Conservation (phyloP, 108 stramenopile species). For the Nannochloropsis salina region DNA sequence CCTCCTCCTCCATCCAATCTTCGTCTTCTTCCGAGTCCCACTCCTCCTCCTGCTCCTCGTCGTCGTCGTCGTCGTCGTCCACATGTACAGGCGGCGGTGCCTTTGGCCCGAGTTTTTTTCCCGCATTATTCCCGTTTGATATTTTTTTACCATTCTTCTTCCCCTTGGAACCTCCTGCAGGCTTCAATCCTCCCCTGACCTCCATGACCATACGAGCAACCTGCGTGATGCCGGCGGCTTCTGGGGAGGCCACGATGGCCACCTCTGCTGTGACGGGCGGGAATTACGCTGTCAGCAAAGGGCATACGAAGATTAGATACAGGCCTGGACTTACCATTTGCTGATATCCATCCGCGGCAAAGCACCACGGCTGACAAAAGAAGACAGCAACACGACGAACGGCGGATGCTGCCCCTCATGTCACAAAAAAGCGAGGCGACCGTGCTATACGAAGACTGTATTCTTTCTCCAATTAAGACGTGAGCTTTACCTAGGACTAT, state of each 20-base stretch:
- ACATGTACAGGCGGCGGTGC: background rate
- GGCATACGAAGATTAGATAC: background rate
- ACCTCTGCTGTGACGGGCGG: background rate
- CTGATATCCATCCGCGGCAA: background rate
- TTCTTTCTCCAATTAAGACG: no score
- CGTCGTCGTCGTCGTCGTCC: conserved; percentile 2
- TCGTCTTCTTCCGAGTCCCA: conserved; percentile 13
- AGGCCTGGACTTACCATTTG: background rate
- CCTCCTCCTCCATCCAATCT: conserved; percentile 13
- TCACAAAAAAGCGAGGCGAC: no score
- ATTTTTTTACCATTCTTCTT: no score
- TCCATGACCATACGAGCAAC: background rate
- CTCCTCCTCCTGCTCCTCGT: conserved; percentile 17
- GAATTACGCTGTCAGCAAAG: background rate
- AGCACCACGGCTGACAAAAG: background rate
- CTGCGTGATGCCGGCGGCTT: background rate
- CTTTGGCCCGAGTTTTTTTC: background rate
- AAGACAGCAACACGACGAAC: conserved; percentile 10
- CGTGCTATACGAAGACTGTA: no score
- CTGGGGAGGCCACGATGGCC: background rate
- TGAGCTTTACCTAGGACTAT: no score
- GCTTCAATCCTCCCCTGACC: background rate
- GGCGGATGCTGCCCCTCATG: background rate
- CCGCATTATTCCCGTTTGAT: no score
- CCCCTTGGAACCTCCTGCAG: background rate